Evolutionary conservation across 1,284 basidiomycete genomes (phyloP).

Genomic region (Gymnopus androsaceus): DNA sequence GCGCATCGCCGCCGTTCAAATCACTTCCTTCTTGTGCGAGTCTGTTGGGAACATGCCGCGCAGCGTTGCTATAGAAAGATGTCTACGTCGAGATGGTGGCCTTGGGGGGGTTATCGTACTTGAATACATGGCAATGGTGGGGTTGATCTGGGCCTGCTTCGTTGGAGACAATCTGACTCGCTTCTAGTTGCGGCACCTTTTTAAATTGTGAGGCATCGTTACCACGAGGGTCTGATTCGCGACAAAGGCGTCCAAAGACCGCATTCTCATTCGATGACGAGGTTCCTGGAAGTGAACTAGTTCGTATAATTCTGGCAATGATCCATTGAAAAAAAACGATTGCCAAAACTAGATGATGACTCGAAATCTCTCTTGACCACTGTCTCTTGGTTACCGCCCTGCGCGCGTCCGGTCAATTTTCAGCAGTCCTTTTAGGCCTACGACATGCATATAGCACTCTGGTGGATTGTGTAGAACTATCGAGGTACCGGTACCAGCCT

Average conservation of each 20-base stretch:
- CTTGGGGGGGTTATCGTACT: constrained; percentile 73
- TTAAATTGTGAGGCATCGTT: constrained; percentile 81
- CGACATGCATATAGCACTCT: constrained; percentile 64
- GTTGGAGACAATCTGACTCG: too few species aligned
- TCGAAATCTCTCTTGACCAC: constrained; percentile 71
- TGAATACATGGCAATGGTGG: constrained; percentile 65
- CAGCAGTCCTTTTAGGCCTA: constrained; percentile 72
- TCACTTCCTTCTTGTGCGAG: constrained; percentile 62
- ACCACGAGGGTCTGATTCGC: constrained; percentile 72
- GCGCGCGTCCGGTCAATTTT: constrained; percentile 73
- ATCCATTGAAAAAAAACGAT: not conserved
- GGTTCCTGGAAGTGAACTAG: constrained; percentile 37
- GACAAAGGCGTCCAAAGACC: constrained; percentile 68
- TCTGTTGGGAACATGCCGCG: constrained; percentile 55
- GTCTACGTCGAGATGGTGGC: constrained; percentile 57
- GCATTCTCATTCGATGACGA: constrained; percentile 82
- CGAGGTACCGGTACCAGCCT: constrained; percentile 38
- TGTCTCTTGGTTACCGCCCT: too few species aligned
- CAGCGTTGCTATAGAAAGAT: constrained; percentile 56
- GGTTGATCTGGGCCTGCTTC: too few species aligned
- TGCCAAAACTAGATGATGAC: constrained; percentile 33
- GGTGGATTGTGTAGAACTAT: constrained; percentile 41
- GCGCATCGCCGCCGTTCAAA: too few species aligned
- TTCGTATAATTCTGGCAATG: not conserved
- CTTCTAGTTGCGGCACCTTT: constrained; percentile 61